Evolutionary conservation across 2,329 filamentous ascomycete genomes (phyloP).

Genomic region (Hortaea sp.): DNA sequence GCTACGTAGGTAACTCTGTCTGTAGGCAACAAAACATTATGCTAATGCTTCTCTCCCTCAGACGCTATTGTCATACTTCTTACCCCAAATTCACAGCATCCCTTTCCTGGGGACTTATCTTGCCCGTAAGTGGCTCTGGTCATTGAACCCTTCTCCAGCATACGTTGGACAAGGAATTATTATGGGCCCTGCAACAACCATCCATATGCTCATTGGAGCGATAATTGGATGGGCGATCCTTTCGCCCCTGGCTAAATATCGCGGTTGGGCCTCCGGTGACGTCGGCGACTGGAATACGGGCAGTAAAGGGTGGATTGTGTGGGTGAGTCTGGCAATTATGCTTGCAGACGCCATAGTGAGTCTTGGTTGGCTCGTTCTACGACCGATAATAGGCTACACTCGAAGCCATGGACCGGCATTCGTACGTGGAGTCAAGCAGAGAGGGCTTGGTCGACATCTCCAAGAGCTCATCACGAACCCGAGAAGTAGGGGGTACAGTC

Average conservation of each 20-base stretch:
- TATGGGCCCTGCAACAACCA: slow-evolving; percentile 90
- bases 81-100: slow-evolving; percentile 74
- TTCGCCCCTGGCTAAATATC: slow-evolving; percentile 75
- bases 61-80: slow-evolving; percentile 81
- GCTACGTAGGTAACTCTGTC: slow-evolving; percentile 30
- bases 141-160: slow-evolving; percentile 89
- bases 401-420: slow-evolving; percentile 28
- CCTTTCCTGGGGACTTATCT: slow-evolving; percentile 71
- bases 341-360: slow-evolving; percentile 85
- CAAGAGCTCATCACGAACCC: slow-evolving; percentile 25
- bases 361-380: slow-evolving; percentile 64
- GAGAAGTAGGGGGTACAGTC: slow-evolving; percentile 29
- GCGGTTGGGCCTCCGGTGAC: slow-evolving; percentile 80
- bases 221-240: slow-evolving; percentile 82
- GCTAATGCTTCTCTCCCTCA: slow-evolving; percentile 30
- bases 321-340: slow-evolving; percentile 95
- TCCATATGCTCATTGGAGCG: slow-evolving; percentile 90
- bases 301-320: slow-evolving; percentile 97
- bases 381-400: slow-evolving; percentile 47
- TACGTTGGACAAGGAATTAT: slow-evolving; percentile 97
- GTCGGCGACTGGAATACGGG: slow-evolving; percentile 84
- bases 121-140: slow-evolving; percentile 83
- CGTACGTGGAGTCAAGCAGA: slow-evolving; percentile 16
- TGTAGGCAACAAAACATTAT: background rate
- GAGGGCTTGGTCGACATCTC: slow-evolving; percentile 23